Base-by-base conservation (phyloP, 2,329 filamentous ascomycete species). In the Thermoascus crustaceus region DNA sequence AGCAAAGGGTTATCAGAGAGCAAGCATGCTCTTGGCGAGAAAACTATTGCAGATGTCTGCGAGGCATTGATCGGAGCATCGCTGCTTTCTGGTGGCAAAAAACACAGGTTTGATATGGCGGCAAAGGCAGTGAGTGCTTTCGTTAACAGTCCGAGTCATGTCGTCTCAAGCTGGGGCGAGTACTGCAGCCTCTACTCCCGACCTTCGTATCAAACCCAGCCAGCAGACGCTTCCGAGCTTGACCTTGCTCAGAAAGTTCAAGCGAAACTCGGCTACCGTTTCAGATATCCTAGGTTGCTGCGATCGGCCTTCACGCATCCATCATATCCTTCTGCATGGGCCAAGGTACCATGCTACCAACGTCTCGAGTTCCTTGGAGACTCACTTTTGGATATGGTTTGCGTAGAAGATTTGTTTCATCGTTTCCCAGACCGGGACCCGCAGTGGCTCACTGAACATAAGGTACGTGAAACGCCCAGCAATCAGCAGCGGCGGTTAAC, bases 401-500 rank as follows among this genome's bases (percentile, higher is more conserved):
- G 82, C 49, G 80, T 96, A 36, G 82, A 88, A 48, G 78, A 85
- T 48, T 71, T 98, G 3, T 96, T 86, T 62, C 72, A 78, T 46
- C 71, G 69, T 3, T 86, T 83, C 48, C 86, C 87, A 0, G 67
- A 76, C 34, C 84, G 82, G 39, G 87, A 94, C 51, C 89, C 91
- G 0, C 88, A 96, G 56, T 96, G 89, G 89, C 70, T 98, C 40
- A 96, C 91, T 0, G 91, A 96, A 61, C 89, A 96, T 70, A 96
- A 96, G 48, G 67, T 68, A 53, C 35, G 52, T 41, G n/a, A n/a
- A n/a, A n/a, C n/a, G n/a, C n/a, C n/a, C n/a, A n/a, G n/a, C n/a
- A n/a, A n/a, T n/a, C n/a, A n/a, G n/a, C 34, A 8, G 25, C 4
- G 30, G 7, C 5, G 33, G 20, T 33, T 43, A 26, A 36, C 21